A percentile compares a stretch with the other conserved stretches of the same genome.
Evolutionary conservation across 176 grass and related monocot genomes (phyloP).

Genomic region (Oryza glaberrima): DNA sequence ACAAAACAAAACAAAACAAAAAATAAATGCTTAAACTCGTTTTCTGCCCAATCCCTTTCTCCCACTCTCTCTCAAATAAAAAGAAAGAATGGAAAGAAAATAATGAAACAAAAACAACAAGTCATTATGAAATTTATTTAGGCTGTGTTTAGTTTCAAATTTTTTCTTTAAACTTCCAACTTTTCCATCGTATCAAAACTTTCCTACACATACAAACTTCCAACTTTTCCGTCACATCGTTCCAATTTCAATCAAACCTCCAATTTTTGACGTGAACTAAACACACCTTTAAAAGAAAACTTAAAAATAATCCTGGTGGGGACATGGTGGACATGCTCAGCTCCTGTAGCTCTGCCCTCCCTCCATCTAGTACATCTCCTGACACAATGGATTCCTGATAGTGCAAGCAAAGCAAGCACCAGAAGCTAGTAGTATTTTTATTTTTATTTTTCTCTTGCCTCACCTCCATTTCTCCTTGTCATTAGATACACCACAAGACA

Average conservation of each 20-base stretch:
- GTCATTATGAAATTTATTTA: slow-evolving; percentile 40
- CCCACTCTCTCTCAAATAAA: slow-evolving; percentile 22
- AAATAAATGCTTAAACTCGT: slow-evolving; percentile 48
- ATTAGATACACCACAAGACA: slow-evolving; percentile 37
- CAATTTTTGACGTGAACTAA: too few species aligned
- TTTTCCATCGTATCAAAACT: too few species aligned
- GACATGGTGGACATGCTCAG: slow-evolving; percentile 30
- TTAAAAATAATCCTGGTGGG: not conserved
- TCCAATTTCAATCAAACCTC: too few species aligned
- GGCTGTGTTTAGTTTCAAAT: too few species aligned
- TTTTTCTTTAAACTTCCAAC: too few species aligned
- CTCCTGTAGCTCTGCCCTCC: slow-evolving; percentile 37
- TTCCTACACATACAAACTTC: accelerated
- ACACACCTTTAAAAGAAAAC: not conserved
- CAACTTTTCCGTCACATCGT: too few species aligned
- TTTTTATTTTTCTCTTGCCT: slow-evolving; percentile 25
- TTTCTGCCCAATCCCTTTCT: slow-evolving; percentile 42
- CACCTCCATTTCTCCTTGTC: slow-evolving; percentile 36
- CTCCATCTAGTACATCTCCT: slow-evolving; percentile 54
- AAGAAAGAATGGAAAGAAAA: slow-evolving; percentile 8
- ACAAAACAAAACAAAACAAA: not conserved
- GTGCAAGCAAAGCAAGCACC: slow-evolving; percentile 96
- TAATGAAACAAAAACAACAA: slow-evolving; percentile 27
- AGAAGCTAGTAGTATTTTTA: slow-evolving; percentile 43
- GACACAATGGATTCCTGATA: slow-evolving; percentile 96